Percentiles rank a stretch among this genome's conserved stretches.
These are phyloP conservation scores for Trichoderma sp. DNA, from an alignment of 2,329 filamentous ascomycete genomes.

Conservation along the genomic window DNA sequence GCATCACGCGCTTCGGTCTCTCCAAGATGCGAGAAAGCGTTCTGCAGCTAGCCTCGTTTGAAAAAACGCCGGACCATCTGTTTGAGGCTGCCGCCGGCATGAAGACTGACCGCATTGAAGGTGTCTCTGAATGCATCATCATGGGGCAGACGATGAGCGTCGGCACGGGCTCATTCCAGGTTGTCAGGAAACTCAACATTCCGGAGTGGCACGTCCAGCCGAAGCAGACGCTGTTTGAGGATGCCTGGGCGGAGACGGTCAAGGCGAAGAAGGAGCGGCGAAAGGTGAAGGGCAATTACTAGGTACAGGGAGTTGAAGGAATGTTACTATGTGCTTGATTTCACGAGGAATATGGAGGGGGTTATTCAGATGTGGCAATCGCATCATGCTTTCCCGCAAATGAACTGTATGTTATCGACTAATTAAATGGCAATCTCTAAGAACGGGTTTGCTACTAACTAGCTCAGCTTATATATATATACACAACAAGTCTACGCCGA, in stretches of 20 bases:
- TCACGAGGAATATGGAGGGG: neutral
- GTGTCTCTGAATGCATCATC: slow-evolving; percentile 95
- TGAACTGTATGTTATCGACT: too few species aligned
- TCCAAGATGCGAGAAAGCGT: slow-evolving; percentile 96
- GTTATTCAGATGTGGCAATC: neutral
- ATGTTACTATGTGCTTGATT: neutral
- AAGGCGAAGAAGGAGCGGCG: slow-evolving; percentile 17
- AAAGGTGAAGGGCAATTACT: neutral
- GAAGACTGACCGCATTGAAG: slow-evolving; percentile 89
- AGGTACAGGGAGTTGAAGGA: neutral
- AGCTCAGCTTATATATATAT: neutral
- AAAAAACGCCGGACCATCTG: slow-evolving; percentile 96
- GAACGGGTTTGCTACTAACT: neutral
- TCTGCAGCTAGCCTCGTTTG: slow-evolving; percentile 89
- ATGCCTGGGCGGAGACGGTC: slow-evolving; percentile 49
- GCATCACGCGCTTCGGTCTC: slow-evolving; percentile 93
- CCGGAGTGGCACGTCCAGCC: slow-evolving; percentile 54
- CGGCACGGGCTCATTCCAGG: slow-evolving; percentile 88
- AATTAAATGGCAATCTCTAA: too few species aligned
- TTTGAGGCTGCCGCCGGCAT: slow-evolving; percentile 92
- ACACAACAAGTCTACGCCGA: neutral
- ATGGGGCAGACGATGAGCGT: slow-evolving; percentile 93
- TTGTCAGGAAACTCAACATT: slow-evolving; percentile 74
- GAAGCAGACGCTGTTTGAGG: slow-evolving; percentile 68
- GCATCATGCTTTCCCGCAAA: too few species aligned